Percentiles rank a stretch among this genome's conserved stretches.
Conservation (phyloP, 2,329 filamentous ascomycete genomes). For the Dothistroma septosporum region DNA sequence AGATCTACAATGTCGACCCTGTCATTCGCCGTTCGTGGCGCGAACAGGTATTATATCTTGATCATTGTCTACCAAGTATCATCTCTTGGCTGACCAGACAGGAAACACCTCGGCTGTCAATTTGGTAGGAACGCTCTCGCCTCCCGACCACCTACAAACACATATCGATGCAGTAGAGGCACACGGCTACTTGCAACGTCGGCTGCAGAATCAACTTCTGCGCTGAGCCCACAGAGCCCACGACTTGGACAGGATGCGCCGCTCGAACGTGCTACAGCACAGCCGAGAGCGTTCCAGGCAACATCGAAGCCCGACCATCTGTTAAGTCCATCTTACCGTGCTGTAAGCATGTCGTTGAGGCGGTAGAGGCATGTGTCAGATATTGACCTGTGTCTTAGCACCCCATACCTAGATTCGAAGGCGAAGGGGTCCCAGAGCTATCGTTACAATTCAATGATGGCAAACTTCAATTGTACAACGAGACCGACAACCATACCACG, state of each 20-base stretch:
- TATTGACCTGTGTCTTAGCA: constrained; percentile 14
- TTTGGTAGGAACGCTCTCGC: neutral
- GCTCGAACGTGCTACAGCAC: constrained; percentile 14
- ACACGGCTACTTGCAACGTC: neutral
- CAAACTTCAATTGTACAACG: constrained; percentile 17
- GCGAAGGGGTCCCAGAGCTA: constrained; percentile 6
- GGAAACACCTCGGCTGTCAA: constrained; percentile 6
- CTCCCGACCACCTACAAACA: neutral
- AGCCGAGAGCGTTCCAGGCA: constrained; percentile 11
- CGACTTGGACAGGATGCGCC: constrained; percentile 18
- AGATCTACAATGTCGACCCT: neutral
- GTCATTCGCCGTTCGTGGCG: neutral
- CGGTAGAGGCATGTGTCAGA: neutral
- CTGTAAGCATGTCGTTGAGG: constrained; percentile 11
- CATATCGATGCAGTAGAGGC: neutral
- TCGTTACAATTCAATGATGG: constrained; percentile 16
- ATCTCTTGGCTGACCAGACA: constrained; percentile 1
- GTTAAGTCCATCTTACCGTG: constrained; percentile 8
- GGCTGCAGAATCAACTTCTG: neutral
- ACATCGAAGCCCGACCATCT: constrained; percentile 18
- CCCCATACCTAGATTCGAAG: constrained; percentile 17
- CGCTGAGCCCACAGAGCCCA: neutral
- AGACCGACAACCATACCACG: constrained; percentile 14
- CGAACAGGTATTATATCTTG: neutral
- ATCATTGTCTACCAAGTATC: neutral